Conservation (phyloP, 352 stramenopile species). For the Aphanomyces euteiches region DNA sequence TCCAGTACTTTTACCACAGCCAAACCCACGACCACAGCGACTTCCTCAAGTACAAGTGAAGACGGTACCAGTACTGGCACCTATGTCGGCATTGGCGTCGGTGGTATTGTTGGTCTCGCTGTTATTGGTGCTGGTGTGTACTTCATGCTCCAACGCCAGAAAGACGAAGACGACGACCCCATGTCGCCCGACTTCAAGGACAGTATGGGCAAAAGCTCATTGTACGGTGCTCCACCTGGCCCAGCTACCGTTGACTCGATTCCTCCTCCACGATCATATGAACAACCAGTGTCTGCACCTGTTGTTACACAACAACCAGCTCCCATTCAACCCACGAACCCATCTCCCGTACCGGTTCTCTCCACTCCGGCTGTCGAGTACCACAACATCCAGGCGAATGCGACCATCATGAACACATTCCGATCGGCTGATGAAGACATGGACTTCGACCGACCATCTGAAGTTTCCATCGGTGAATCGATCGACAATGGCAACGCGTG, state of each 20-base stretch:
- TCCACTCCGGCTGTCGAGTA: not conserved
- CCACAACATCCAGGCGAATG: constrained; percentile 7
- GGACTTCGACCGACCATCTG: not conserved
- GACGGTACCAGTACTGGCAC: constrained; percentile 12
- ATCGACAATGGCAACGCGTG: constrained; percentile 18
- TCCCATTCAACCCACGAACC: not conserved
- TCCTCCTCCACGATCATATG: not conserved
- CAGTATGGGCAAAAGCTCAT: not conserved
- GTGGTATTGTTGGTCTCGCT: constrained; percentile 16
- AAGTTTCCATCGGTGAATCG: not conserved
- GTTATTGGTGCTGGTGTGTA: constrained; percentile 12
- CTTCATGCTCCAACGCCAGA: constrained; percentile 1
- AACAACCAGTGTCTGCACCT: not conserved
- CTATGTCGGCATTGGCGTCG: constrained; percentile 21
- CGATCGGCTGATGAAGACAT: constrained; percentile 11
- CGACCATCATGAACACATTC: constrained; percentile 19
- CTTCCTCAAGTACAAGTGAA: not conserved
- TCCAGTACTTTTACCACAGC: not conserved
- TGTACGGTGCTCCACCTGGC: not conserved
- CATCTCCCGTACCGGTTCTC: constrained; percentile 11
- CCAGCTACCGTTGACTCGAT: not conserved
- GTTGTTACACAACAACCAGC: not conserved
- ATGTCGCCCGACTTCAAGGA: constrained; percentile 13
- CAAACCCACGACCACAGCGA: not conserved
- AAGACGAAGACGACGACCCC: constrained; percentile 24